Evolutionary conservation across 768 basidiomycete genomes (phyloP), one percentile per base, ranked within the genome.

Genomic region (Leccinellum rugosiceps): DNA sequence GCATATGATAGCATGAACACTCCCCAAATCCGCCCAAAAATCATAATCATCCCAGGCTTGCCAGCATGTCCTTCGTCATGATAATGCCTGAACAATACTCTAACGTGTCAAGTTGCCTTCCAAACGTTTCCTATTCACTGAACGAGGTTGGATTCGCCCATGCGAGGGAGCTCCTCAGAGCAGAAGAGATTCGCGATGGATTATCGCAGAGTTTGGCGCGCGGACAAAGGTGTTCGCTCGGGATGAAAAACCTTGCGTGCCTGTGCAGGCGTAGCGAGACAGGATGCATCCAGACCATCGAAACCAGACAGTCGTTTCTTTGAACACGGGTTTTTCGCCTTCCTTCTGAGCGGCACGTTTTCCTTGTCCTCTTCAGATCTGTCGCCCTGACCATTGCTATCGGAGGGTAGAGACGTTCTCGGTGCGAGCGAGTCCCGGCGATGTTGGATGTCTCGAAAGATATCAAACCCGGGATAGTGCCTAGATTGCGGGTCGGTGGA

Each of bases 401-500:
- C 56, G n/a, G 56, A 52, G 34, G 60, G 47, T 25, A 52, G 30
- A 3, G 53, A 47, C 14, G 26, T 50, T 34, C 57, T 35, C 25
- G 38, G 28, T 41, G 43, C 15, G 2, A 52, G 52, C 19, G 61
- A 52, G 38, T 17, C 58, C 23, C 58, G 56, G 45, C 50, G 50
- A 46, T 62, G 65, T 57, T 68, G 63, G 11, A 47, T 53, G 46
- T 88, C 86, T 63, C 73, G 79, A 63, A 80, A 78, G 45, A 87
- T 78, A 38, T 74, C 69, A 62, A 88, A 88, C 15, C 87, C 86
- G 13, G 87, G 87, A 67, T 86, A 87, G 62, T 88, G 87, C 38
- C 79, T 75, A 15, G 85, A 86, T 46, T 79, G 76, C 1, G 78
- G 79, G 65, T 86, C 78, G 28, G 73, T 65, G 17, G 71, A 74